Conservation (phyloP, 331 rosid genomes). For the Quercus phellos region DNA sequence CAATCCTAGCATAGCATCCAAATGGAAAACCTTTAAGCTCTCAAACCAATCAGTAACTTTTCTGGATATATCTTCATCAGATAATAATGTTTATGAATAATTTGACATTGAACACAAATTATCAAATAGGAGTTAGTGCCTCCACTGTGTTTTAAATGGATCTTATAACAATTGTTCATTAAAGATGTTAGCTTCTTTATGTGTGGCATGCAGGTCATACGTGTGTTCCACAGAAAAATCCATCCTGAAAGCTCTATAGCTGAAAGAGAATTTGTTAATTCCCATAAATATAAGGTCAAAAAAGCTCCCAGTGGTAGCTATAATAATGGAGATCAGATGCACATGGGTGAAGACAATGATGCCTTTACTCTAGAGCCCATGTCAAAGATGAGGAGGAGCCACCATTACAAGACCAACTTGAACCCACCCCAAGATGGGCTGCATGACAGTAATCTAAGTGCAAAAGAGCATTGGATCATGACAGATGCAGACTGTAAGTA, state of each 20-base stretch:
- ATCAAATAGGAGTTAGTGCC: not conserved
- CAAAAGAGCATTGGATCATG: conserved; percentile 87
- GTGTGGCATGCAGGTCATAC: conserved; percentile 56
- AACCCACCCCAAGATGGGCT: conserved; percentile 35
- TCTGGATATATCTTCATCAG: conserved; percentile 2
- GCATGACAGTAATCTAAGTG: conserved; percentile 34
- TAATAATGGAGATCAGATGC: conserved; percentile 25
- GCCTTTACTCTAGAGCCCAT: conserved; percentile 25
- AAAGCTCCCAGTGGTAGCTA: conserved; percentile 25
- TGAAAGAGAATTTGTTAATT: conserved; percentile 26
- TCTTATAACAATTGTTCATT: not conserved
- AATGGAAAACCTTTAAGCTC: not conserved
- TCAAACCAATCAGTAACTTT: conserved; percentile 4
- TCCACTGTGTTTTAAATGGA: not conserved
- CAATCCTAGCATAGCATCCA: conserved; percentile 11
- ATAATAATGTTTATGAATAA: not conserved
- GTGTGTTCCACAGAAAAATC: conserved; percentile 59
- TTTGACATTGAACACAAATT: not conserved
- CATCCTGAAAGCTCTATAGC: conserved; percentile 54
- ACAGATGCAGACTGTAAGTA: conserved; percentile 92
- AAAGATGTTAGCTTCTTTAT: conserved; percentile 17
- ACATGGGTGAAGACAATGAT: conserved; percentile 26
- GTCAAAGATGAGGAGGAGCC: conserved; percentile 33
- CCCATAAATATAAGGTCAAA: conserved; percentile 33
- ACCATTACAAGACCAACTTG: conserved; percentile 29